These are phyloP conservation scores for Lenwebbia sp. DNA, from an alignment of 345 rosid species.

Conservation along the genomic window DNA sequence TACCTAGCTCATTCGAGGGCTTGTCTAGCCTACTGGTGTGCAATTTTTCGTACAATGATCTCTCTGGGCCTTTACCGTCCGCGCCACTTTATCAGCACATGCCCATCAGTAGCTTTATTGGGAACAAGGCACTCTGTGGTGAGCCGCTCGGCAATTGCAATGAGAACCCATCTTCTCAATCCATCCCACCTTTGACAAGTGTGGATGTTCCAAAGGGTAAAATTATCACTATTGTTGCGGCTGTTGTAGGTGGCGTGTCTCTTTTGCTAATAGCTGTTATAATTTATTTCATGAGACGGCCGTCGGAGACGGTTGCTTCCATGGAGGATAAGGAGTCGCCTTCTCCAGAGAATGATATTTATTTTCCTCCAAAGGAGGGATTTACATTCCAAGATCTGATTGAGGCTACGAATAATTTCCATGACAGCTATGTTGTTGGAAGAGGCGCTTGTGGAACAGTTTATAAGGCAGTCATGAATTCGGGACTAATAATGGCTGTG, in stretches of 20 bases:
- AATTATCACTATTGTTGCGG: constrained; percentile 43
- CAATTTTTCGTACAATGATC: constrained; percentile 87
- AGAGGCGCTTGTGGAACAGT: constrained; percentile 95
- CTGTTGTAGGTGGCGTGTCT: constrained; percentile 64
- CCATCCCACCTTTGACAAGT: constrained; percentile 11
- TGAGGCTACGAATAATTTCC: constrained; percentile 67
- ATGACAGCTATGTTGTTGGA: constrained; percentile 73
- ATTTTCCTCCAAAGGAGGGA: constrained; percentile 74
- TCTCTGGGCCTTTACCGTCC: constrained; percentile 62
- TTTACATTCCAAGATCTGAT: constrained; percentile 81
- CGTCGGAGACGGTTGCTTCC: constrained; percentile 27
- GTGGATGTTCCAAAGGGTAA: constrained; percentile 30
- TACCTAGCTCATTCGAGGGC: constrained; percentile 53
- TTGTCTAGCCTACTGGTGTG: constrained; percentile 71
- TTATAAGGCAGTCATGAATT: constrained; percentile 66
- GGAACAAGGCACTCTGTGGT: constrained; percentile 81
- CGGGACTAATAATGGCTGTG: constrained; percentile 67
- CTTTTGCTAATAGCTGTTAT: constrained; percentile 55
- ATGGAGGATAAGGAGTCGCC: constrained; percentile 34
- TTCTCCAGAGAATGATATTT: constrained; percentile 45
- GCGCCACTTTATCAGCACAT: constrained; percentile 46
- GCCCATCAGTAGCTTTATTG: constrained; percentile 46
- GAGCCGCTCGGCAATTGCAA: constrained; percentile 45
- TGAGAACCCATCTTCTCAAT: constrained; percentile 19
- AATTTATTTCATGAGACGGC: constrained; percentile 51